Conservation (phyloP, 1,284 basidiomycete genomes). For the Moesziomyces sp. region DNA sequence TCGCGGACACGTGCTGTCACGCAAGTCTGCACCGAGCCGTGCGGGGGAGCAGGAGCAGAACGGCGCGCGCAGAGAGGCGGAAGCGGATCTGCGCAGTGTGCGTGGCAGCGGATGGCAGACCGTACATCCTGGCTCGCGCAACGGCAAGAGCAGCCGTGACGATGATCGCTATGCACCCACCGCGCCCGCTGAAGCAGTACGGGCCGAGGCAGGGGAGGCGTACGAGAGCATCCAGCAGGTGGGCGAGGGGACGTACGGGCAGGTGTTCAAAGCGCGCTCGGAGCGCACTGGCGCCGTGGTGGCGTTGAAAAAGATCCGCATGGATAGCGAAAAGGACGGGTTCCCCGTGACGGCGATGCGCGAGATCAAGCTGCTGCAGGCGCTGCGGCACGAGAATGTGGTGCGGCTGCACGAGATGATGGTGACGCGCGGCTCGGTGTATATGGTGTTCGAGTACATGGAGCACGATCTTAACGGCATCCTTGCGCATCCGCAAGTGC, state of each 20-base stretch:
- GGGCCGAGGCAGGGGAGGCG: slow-evolving; percentile 69
- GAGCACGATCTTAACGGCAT: slow-evolving; percentile 97
- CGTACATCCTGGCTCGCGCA: slow-evolving; percentile 27
- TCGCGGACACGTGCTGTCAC: slow-evolving; percentile 28
- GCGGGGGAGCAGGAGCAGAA: slow-evolving; percentile 23
- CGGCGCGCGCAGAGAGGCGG: slow-evolving; percentile 20
- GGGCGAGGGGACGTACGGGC: slow-evolving; percentile 98
- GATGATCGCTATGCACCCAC: no score
- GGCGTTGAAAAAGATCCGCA: slow-evolving; percentile 94
- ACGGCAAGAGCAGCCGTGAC: slow-evolving; percentile 1
- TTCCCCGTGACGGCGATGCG: slow-evolving; percentile 99
- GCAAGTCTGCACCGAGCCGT: slow-evolving; percentile 20
- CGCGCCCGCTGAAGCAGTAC: background rate
- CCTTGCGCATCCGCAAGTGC: slow-evolving; percentile 86
- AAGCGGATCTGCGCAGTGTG: slow-evolving; percentile 26
- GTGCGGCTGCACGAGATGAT: slow-evolving; percentile 96
- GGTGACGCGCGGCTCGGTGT: slow-evolving; percentile 86
- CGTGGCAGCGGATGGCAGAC: slow-evolving; percentile 44
- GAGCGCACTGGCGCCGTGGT: slow-evolving; percentile 80
- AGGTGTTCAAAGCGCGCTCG: slow-evolving; percentile 97
- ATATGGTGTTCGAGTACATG: slow-evolving; percentile 99
- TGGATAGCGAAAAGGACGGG: slow-evolving; percentile 97
- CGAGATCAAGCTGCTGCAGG: slow-evolving; percentile 97
- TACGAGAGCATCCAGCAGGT: slow-evolving; percentile 93
- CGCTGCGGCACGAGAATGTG: slow-evolving; percentile 87